Evolutionary conservation across 1,139 yeast species (phyloP).

Genomic region (Arxiozyma bovina): DNA sequence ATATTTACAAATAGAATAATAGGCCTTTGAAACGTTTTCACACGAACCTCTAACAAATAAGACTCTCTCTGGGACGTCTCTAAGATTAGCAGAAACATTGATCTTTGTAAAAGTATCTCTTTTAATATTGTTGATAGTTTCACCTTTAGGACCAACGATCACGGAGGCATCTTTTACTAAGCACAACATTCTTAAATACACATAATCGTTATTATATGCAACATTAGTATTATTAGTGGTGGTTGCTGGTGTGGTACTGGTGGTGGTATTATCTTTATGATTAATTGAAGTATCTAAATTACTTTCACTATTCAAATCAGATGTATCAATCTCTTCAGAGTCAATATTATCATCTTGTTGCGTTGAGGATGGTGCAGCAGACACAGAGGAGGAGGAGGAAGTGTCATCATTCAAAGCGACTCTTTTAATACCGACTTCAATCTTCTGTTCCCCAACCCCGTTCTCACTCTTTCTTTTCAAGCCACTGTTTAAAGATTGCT

Average conservation of each 20-base stretch:
- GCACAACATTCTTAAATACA: constrained; percentile 65
- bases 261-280: not conserved
- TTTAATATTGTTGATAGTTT: constrained; percentile 56
- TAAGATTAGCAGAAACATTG: constrained; percentile 68
- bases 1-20: constrained; percentile 63
- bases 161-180: constrained; percentile 69
- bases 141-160: constrained; percentile 74
- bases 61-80: constrained; percentile 69
- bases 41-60: constrained; percentile 69
- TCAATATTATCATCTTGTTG: not conserved
- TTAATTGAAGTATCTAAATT: not conserved
- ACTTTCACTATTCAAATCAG: not conserved
- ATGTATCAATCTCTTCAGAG: not conserved
- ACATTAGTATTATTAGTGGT: not conserved
- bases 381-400: constrained; percentile 2
- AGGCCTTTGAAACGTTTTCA: constrained; percentile 75
- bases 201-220: constrained; percentile 22
- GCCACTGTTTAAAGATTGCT: constrained; percentile 27
- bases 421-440: constrained; percentile 41
- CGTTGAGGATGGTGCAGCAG: not conserved
- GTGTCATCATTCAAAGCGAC: constrained; percentile 53
- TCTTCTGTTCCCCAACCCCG: constrained; percentile 25
- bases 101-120: constrained; percentile 58
- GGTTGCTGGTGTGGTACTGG: not conserved
- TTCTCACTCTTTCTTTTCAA: constrained; percentile 69